These are phyloP conservation scores for Suillus cothurnatus DNA, from an alignment of 768 basidiomycete genomes.

Conservation along the genomic window DNA sequence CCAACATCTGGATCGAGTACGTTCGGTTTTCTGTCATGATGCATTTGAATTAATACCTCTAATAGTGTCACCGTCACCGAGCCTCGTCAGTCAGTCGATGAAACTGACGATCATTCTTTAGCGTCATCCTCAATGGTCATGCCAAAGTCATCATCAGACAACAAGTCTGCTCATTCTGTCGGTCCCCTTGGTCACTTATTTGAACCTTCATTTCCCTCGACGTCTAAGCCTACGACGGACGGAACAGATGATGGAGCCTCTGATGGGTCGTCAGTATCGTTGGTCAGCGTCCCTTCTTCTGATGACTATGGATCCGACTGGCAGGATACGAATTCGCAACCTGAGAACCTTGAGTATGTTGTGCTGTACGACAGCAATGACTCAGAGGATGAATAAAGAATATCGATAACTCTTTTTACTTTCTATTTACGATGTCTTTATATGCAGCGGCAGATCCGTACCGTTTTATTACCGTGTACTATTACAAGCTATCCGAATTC, in stretches of 20 bases:
- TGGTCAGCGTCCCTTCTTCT: conserved; percentile 64
- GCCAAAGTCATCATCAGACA: conserved; percentile 46
- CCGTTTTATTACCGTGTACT: not conserved
- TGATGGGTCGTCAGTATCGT: conserved; percentile 52
- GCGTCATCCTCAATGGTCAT: conserved; percentile 69
- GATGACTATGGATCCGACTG: conserved; percentile 57
- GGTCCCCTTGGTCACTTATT: conserved; percentile 10
- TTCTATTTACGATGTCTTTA: conserved; percentile 14
- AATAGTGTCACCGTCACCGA: conserved; percentile 70
- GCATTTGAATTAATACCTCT: conserved; percentile 9
- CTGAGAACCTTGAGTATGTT: conserved; percentile 60
- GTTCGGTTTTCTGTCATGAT: conserved; percentile 28
- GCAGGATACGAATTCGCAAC: conserved; percentile 55
- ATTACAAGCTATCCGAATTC: not conserved
- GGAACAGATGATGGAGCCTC: conserved; percentile 33
- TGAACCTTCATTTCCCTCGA: conserved; percentile 17
- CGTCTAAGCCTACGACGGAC: conserved; percentile 42
- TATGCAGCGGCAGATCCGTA: conserved; percentile 1
- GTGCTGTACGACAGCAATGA: conserved; percentile 70
- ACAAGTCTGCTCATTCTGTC: conserved; percentile 15
- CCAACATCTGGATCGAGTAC: conserved; percentile 78
- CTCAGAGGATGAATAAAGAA: conserved; percentile 48
- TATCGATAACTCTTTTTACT: not conserved
- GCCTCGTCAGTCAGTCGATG: conserved; percentile 33
- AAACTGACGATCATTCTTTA: conserved; percentile 50